Base-by-base conservation (phyloP, 805 yeast genomes). In the Hanseniaspora taiwanica region DNA sequence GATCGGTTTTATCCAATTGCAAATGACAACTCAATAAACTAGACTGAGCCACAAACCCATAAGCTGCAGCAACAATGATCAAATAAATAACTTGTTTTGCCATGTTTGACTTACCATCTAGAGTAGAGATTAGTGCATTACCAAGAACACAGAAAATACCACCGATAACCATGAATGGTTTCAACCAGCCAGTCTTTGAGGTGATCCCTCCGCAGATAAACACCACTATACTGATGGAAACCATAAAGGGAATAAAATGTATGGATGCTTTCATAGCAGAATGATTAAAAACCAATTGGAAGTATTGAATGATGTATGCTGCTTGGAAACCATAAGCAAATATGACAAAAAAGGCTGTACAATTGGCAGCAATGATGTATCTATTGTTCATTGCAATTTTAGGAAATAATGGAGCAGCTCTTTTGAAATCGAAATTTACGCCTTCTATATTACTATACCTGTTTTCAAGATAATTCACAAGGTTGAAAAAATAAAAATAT, bases 21-120 rank as follows among this genome's bases (percentile, higher is more conserved):
- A 60, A 33, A 42, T 61, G 65, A 7, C 53, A 46, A 20, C 59
- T 48, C 36, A 60, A 46, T 36, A 60, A 27, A 4, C 55, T 45
- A 17, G 58, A 41, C 42, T 64, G 69, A 46, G 62, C 45, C 17
- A 50, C 42, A 3, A 54, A 37, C 13, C 69, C 71, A 32, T 63
- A 49, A 1, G 58, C 58, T 6, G 61, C 40, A 41, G 69, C 69
- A 4, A 62, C 57, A 13, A 64, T 48, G 33, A 65, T 60, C 35
- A 64, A 44, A 21, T 52, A 48, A 9, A 69, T 69, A 29, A 64
- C 60, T 34, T 54, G 54, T 31, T 50, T 32, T 0, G 58, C 43
- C 3, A 43, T 40, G 2, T 51, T 40, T 0, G 69, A 57, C 21
- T 59, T 46, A 27, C 53, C 60, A 3, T 53, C 49, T 34, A 64